Percentiles rank a stretch among this genome's conserved stretches.
phyloP scores from a whole-genome alignment of 768 basidiomycete species.

The Kwoniella europaea region DNA sequence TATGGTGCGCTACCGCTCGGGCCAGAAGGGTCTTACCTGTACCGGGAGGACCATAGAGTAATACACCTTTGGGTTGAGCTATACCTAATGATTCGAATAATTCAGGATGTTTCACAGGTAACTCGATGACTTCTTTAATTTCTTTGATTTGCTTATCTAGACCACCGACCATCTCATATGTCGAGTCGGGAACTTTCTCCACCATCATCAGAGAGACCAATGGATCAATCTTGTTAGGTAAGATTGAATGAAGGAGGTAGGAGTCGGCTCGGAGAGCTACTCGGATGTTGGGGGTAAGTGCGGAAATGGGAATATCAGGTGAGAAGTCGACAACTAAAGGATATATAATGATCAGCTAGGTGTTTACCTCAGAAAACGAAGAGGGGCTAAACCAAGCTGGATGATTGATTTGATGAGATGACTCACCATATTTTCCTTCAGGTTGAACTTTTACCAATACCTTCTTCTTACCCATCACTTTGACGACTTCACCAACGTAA shows the following conservation, averaged over 20 bases:
- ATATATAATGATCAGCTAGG: background rate
- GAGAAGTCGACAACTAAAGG: constrained; percentile 88
- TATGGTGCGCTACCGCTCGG: constrained; percentile 94
- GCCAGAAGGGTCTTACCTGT: constrained; percentile 96
- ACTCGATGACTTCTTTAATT: constrained; percentile 97
- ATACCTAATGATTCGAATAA: constrained; percentile 95
- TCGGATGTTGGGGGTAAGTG: constrained; percentile 82
- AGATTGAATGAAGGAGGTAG: constrained; percentile 93
- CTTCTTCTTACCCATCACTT: constrained; percentile 99
- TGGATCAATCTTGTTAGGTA: constrained; percentile 97
- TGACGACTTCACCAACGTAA: constrained; percentile 97
- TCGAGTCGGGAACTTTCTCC: constrained; percentile 98
- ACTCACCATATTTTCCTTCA: constrained; percentile 97
- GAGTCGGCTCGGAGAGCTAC: constrained; percentile 95
- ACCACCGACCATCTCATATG: constrained; percentile 99
- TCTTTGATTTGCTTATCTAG: constrained; percentile 98
- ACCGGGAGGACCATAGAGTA: constrained; percentile 93
- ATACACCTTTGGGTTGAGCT: constrained; percentile 93
- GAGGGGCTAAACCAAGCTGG: background rate
- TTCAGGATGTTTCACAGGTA: constrained; percentile 97
- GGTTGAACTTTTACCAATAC: constrained; percentile 98
- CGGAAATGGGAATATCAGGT: constrained; percentile 76
- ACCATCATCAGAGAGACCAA: constrained; percentile 99
- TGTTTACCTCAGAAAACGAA: background rate
- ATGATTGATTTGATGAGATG: background rate